Percentiles rank a stretch among this genome's conserved stretches.
Evolutionary conservation across 2,329 filamentous ascomycete genomes (phyloP).

Genomic region (Orbilia blumenaviensis): DNA sequence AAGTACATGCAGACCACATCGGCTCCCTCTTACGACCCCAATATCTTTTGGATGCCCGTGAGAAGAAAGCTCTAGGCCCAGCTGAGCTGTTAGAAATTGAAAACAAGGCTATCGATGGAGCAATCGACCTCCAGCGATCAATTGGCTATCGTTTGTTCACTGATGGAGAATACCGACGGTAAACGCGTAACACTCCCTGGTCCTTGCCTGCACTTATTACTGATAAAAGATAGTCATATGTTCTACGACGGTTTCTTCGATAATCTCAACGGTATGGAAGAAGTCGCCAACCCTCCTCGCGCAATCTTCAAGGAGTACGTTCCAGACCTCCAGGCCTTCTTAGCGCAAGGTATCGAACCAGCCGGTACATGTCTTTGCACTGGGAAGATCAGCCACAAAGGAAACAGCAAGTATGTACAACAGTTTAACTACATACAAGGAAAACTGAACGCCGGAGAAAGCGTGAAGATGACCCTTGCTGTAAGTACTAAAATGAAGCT

Average conservation of each 20-base stretch:
- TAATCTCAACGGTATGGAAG: constrained; percentile 54
- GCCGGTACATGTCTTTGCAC: constrained; percentile 69
- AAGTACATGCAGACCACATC: constrained; percentile 77
- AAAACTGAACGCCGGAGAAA: constrained; percentile 70
- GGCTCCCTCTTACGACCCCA: constrained; percentile 75
- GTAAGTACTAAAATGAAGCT: constrained; percentile 56
- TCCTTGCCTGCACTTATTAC: not conserved
- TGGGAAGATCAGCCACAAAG: constrained; percentile 65
- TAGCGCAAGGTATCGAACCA: constrained; percentile 68
- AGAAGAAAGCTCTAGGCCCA: constrained; percentile 67
- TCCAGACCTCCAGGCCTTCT: constrained; percentile 71
- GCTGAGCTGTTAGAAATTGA: constrained; percentile 72
- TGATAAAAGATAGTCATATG: constrained; percentile 52
- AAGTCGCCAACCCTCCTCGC: constrained; percentile 37
- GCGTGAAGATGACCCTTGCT: constrained; percentile 74
- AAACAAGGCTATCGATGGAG: constrained; percentile 71
- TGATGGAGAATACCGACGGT: constrained; percentile 72
- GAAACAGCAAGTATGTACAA: constrained; percentile 65
- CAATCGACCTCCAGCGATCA: constrained; percentile 72
- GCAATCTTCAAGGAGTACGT: constrained; percentile 63
- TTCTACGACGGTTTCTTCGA: constrained; percentile 56
- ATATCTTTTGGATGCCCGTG: constrained; percentile 70
- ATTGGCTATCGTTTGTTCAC: constrained; percentile 72
- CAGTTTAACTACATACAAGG: constrained; percentile 71
- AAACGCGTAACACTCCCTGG: not conserved